phyloP scores from a whole-genome alignment of 257 asterid genomes.

The Ballota nigra region DNA sequence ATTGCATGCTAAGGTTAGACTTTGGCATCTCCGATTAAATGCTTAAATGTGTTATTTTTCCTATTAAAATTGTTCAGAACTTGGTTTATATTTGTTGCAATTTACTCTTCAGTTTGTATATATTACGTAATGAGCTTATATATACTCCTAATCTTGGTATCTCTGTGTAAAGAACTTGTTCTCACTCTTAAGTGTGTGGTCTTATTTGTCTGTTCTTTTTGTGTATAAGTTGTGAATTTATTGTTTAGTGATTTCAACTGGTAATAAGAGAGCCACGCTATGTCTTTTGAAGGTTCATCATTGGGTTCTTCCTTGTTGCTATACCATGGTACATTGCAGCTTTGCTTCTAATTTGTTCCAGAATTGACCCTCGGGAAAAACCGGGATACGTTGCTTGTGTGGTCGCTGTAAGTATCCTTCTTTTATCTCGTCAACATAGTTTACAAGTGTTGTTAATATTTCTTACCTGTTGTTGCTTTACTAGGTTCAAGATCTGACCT shows the following conservation, averaged over 20 bases:
- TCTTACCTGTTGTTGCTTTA: background rate
- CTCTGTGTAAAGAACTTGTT: background rate
- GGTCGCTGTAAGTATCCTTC: constrained; percentile 64
- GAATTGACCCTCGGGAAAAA: constrained; percentile 83
- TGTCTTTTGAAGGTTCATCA: constrained; percentile 58
- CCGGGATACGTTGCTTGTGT: constrained; percentile 73
- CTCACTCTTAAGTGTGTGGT: background rate
- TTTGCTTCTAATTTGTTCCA: constrained; percentile 55
- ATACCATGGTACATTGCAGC: constrained; percentile 87
- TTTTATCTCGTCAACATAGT: constrained; percentile 5
- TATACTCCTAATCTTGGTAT: background rate
- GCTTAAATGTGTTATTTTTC: background rate
- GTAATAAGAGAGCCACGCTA: constrained; percentile 9
- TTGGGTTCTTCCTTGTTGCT: constrained; percentile 78
- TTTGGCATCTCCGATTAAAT: background rate
- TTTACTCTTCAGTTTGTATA: background rate
- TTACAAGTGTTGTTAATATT: background rate
- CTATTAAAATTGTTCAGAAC: background rate
- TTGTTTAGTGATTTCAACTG: background rate
- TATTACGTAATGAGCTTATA: background rate
- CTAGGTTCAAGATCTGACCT: background rate
- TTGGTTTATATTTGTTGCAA: background rate
- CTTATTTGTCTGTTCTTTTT: background rate
- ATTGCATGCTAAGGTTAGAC: constrained; percentile 10
- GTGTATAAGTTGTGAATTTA: background rate